phyloP scores from a whole-genome alignment of 495 filamentous ascomycete genomes.

The Bacidia gigantensis region DNA sequence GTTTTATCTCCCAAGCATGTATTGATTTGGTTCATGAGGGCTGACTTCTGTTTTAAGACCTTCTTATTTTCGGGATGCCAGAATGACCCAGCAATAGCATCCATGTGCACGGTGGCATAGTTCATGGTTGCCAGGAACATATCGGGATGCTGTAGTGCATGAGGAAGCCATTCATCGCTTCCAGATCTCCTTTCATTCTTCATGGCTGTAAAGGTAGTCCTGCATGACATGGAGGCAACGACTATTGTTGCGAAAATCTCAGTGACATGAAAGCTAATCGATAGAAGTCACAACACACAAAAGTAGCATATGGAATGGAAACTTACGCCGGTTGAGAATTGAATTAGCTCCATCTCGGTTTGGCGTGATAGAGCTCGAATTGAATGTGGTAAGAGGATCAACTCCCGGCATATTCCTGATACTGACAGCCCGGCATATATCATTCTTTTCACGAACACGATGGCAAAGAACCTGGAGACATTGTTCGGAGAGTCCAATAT shows the following conservation, averaged over 20 bases:
- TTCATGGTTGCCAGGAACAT: conserved; percentile 5
- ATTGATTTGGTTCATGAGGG: conserved; percentile 8
- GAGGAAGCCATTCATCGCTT: conserved; percentile 5
- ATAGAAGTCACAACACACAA: too few species aligned
- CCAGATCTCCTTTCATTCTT: background rate
- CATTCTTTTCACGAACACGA: background rate
- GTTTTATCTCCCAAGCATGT: conserved; percentile 1
- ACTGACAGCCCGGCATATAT: background rate
- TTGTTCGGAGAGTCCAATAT: background rate
- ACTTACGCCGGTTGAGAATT: background rate
- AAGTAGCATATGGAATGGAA: too few species aligned
- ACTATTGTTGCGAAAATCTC: too few species aligned
- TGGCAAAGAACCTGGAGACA: background rate
- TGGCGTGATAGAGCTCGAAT: background rate
- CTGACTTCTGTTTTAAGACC: conserved; percentile 3
- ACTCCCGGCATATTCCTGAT: background rate
- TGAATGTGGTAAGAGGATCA: background rate
- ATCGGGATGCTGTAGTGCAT: conserved; percentile 5
- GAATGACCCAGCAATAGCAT: background rate
- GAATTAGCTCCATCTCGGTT: background rate
- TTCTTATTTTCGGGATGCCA: background rate
- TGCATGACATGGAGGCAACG: background rate
- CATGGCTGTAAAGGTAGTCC: background rate
- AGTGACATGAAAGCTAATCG: too few species aligned
- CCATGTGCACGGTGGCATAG: conserved; percentile 7